A percentile compares a stretch with the other conserved stretches of the same genome.
These are phyloP conservation scores for Botrytis sinoallii DNA, from an alignment of 2,329 filamentous ascomycete genomes.

Conservation along the genomic window DNA sequence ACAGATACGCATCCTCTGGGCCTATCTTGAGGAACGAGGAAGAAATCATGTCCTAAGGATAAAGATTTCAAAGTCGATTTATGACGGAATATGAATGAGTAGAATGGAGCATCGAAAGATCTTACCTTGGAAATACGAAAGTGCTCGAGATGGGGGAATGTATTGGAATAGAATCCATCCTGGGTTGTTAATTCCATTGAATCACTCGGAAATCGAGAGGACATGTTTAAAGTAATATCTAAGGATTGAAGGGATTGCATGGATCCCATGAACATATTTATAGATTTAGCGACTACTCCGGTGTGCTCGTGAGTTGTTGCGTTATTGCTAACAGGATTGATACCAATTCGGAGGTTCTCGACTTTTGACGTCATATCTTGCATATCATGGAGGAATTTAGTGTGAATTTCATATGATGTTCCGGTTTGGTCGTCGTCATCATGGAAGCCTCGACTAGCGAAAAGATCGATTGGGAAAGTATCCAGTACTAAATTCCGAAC, in stretches of 20 bases:
- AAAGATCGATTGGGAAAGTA: slow-evolving; percentile 10
- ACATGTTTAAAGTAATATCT: slow-evolving; percentile 5
- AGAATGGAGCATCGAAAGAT: slow-evolving; percentile 1
- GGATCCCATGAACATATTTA: slow-evolving; percentile 5
- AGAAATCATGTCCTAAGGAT: slow-evolving; percentile 8
- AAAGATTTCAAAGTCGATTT: slow-evolving; percentile 4
- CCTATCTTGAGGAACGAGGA: slow-evolving; percentile 1
- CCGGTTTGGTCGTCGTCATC: background rate
- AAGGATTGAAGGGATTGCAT: slow-evolving; percentile 7
- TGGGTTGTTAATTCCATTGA: background rate
- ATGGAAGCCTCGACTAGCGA: background rate
- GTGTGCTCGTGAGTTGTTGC: background rate
- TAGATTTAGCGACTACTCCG: background rate
- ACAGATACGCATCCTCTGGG: background rate
- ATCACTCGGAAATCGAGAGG: slow-evolving; percentile 4
- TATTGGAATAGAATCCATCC: slow-evolving; percentile 1
- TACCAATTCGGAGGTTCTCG: slow-evolving; percentile 3
- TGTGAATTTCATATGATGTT: background rate
- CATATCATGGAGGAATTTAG: slow-evolving; percentile 10
- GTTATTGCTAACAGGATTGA: background rate
- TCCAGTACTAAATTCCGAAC: slow-evolving; percentile 1
- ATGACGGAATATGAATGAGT: background rate
- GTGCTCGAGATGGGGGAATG: slow-evolving; percentile 1
- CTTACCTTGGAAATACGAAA: slow-evolving; percentile 12
- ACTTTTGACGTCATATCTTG: background rate